These are phyloP conservation scores for Acaromyces ingoldii DNA, from an alignment of 1,284 basidiomycete species.

Conservation along the genomic window DNA sequence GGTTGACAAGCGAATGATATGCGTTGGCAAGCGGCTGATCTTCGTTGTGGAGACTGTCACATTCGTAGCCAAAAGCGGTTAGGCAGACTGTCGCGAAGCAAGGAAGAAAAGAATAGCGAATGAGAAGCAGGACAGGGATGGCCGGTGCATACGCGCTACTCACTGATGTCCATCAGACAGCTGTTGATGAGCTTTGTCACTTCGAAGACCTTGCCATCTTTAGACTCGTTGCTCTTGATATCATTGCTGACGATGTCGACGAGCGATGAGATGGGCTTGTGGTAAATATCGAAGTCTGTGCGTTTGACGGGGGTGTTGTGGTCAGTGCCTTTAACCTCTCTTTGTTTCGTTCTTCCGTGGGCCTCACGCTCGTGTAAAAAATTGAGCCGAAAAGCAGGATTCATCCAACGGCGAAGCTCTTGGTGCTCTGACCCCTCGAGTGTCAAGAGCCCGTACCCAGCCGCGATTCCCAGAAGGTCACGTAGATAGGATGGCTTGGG, in stretches of 20 bases:
- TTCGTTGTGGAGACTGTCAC: constrained; percentile 31
- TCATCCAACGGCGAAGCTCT: constrained; percentile 38
- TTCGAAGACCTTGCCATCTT: constrained; percentile 27
- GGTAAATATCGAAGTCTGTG: constrained; percentile 33
- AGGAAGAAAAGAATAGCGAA: too few relatives aligned
- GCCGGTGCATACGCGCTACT: too few relatives aligned
- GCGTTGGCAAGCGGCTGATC: constrained; percentile 34
- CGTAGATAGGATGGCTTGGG: constrained; percentile 24
- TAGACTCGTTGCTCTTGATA: constrained; percentile 22
- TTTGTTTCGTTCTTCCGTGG: neutral
- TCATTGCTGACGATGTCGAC: constrained; percentile 26
- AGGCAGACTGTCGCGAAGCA: too few relatives aligned
- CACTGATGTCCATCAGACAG: constrained; percentile 48
- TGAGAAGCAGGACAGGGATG: too few relatives aligned
- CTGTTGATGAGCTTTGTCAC: constrained; percentile 28
- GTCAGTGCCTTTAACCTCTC: neutral
- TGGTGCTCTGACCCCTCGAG: constrained; percentile 32
- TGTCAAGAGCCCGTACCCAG: constrained; percentile 33
- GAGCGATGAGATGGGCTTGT: constrained; percentile 24
- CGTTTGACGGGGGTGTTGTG: neutral
- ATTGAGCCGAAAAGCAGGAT: constrained; percentile 34
- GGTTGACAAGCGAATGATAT: constrained; percentile 34
- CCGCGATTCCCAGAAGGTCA: constrained; percentile 25
- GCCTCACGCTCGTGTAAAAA: constrained; percentile 22
- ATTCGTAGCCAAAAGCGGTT: constrained; percentile 34